Evolutionary conservation across 495 filamentous ascomycete genomes (phyloP), one percentile per base, ranked within the genome.

Genomic region (Neurospora sp.): DNA sequence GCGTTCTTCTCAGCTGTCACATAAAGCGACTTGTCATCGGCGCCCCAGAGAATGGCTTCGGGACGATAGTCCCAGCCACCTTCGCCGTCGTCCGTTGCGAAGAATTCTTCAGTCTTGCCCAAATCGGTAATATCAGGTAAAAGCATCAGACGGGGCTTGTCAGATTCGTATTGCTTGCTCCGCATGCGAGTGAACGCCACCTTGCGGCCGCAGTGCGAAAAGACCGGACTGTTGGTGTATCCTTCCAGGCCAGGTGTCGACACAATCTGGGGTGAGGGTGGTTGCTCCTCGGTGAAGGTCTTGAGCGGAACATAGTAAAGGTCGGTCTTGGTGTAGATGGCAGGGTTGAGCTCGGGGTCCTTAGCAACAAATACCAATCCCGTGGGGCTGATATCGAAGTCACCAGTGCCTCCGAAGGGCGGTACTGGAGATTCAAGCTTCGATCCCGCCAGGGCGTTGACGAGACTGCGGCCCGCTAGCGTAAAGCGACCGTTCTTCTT

Each of bases 111-210:
- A 73, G 88, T 86, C 76, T 84, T 87, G 83, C 84, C 86, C 8
- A 88, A 84, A 75, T 91, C 88, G 7, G 81, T 81, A 68, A 93
- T 79, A 78, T 89, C 83, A 2, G 84, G 84, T 8, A 89, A 73
- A 16, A 97, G 82, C 70, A 98, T 80, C 5, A 97, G 86, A 5
- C 92, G 86, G 68, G 94, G 92, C 81, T 93, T 92, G 83, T 98
- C 95, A 11, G 91, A 91, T 82, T 98, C 95, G 78, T 98, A 97
- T 31, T 93, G 93, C 75, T 91, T 89, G 73, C 89, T 84, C 35
- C 87, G 85, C 92, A 94, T 94, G 40, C 90, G 87, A 53, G 94
- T 88, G 74, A 97, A 94, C n/a, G 90, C 94, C 10, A 94, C 87
- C 68, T 86, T 86, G 69, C 84, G 87, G 1, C 92, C 93, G 76